Conservation (phyloP, 805 yeast genomes). For the Kodamaea kakaduensis region DNA sequence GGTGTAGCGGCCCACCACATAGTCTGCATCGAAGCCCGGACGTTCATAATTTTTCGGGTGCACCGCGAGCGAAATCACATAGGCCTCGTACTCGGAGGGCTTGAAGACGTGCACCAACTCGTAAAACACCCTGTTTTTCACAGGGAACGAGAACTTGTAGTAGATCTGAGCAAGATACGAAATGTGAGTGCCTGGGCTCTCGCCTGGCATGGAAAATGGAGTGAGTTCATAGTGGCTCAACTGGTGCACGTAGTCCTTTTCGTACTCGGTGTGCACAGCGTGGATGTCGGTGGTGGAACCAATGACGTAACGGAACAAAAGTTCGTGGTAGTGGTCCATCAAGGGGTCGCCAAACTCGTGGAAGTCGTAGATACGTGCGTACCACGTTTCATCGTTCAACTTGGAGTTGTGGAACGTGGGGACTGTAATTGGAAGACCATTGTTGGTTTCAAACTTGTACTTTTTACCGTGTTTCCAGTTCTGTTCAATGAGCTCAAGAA, state of each 20-base stretch:
- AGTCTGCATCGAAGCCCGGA: conserved; percentile 13
- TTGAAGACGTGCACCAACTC: conserved; percentile 30
- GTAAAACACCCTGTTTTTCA: conserved; percentile 32
- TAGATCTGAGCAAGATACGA: conserved; percentile 30
- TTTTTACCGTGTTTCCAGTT: conserved; percentile 14
- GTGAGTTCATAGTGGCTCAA: conserved; percentile 23
- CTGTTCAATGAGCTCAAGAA: conserved; percentile 11
- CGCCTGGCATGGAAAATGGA: conserved; percentile 14
- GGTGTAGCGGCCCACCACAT: conserved; percentile 31
- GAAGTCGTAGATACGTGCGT: conserved; percentile 14
- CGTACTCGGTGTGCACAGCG: conserved; percentile 34
- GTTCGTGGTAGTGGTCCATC: conserved; percentile 12
- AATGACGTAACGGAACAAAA: conserved; percentile 10
- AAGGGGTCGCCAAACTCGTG: conserved; percentile 11
- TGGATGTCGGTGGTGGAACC: conserved; percentile 14
- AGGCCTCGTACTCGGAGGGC: conserved; percentile 17
- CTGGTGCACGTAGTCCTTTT: conserved; percentile 33
- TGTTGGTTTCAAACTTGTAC: conserved; percentile 10
- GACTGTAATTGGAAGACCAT: conserved; percentile 10
- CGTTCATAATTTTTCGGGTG: conserved; percentile 22
- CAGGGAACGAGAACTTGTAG: conserved; percentile 36
- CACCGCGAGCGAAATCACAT: conserved; percentile 32
- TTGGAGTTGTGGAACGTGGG: conserved; percentile 11
- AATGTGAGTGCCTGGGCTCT: conserved; percentile 14
- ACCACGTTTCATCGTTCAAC: conserved; percentile 14